phyloP scores from a whole-genome alignment of 1,284 basidiomycete genomes.

The Rhodotorula sp. region DNA sequence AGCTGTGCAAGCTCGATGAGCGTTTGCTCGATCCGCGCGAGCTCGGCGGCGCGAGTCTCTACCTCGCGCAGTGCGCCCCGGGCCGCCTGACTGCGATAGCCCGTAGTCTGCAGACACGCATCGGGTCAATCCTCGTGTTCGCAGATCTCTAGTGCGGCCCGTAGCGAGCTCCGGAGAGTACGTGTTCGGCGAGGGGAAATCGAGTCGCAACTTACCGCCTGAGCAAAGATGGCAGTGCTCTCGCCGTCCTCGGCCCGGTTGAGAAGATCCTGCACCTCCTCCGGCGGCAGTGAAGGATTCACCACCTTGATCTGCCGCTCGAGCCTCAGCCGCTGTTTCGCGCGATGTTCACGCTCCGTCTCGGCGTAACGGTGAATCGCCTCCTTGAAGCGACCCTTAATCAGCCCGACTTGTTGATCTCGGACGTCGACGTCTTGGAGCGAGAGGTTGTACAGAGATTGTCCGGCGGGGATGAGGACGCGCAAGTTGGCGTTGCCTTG shows the following conservation, averaged over 20 bases:
- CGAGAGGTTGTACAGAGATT: conserved; percentile 51
- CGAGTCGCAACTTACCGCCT: conserved; percentile 63
- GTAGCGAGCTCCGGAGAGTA: background rate
- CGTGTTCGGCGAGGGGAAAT: background rate
- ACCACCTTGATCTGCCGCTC: conserved; percentile 97
- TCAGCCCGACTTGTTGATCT: conserved; percentile 47
- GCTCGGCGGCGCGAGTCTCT: conserved; percentile 49
- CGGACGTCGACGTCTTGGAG: conserved; percentile 49
- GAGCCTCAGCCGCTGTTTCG: conserved; percentile 88
- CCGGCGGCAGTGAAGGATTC: conserved; percentile 83
- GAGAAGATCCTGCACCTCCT: conserved; percentile 62
- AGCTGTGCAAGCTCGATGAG: conserved; percentile 83
- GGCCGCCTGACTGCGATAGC: conserved; percentile 35
- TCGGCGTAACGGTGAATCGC: conserved; percentile 64
- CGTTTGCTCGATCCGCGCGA: conserved; percentile 74
- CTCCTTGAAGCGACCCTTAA: conserved; percentile 50
- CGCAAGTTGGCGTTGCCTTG: conserved; percentile 40
- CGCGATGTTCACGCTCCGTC: conserved; percentile 87
- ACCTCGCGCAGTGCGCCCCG: conserved; percentile 50
- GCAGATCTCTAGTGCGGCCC: too few species aligned
- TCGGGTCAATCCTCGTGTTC: too few species aligned
- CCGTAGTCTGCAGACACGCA: conserved; percentile 7
- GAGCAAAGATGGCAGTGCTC: conserved; percentile 75
- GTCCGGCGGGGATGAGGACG: conserved; percentile 35
- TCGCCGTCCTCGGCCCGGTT: conserved; percentile 70